A percentile compares a stretch with the other conserved stretches of the same genome.
These are phyloP conservation scores for Xylogone sp. DNA, from an alignment of 2,329 filamentous ascomycete genomes.

Conservation along the genomic window DNA sequence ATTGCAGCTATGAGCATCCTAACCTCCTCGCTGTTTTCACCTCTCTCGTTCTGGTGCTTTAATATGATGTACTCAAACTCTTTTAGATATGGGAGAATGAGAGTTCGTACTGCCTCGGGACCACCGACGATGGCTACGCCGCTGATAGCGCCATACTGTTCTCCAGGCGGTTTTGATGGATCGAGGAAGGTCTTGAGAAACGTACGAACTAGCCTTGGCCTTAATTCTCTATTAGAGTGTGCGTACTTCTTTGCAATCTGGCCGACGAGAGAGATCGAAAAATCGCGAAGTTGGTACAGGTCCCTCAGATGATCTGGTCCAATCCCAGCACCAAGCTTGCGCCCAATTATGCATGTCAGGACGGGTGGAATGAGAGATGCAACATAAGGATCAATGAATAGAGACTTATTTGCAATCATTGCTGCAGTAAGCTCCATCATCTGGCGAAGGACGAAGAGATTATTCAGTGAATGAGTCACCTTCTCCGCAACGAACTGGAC, in stretches of 20 bases:
- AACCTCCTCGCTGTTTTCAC: slow-evolving; percentile 51
- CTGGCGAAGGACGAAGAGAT: slow-evolving; percentile 81
- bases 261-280: slow-evolving; percentile 77
- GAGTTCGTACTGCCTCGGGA: slow-evolving; percentile 55
- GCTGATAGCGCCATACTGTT: slow-evolving; percentile 84
- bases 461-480: slow-evolving; percentile 89
- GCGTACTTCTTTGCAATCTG: slow-evolving; percentile 79
- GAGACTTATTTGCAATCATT: slow-evolving; percentile 75
- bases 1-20: slow-evolving; percentile 57
- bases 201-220: slow-evolving; percentile 85
- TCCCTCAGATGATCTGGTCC: slow-evolving; percentile 50
- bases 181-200: slow-evolving; percentile 92
- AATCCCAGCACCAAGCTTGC: slow-evolving; percentile 53
- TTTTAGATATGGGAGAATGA: slow-evolving; percentile 64
- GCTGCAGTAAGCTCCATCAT: slow-evolving; percentile 90
- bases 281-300: slow-evolving; percentile 78
- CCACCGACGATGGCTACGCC: slow-evolving; percentile 78
- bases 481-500: slow-evolving; percentile 94
- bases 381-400: slow-evolving; percentile 66
- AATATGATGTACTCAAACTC: slow-evolving; percentile 59
- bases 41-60: slow-evolving; percentile 48
- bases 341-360: slow-evolving; percentile 84
- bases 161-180: slow-evolving; percentile 73
- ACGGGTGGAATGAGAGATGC: slow-evolving; percentile 75
- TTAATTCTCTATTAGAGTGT: slow-evolving; percentile 74